Evolutionary conservation across 2,329 filamentous ascomycete species (phyloP).

Genomic region (Penicillium olsonii): DNA sequence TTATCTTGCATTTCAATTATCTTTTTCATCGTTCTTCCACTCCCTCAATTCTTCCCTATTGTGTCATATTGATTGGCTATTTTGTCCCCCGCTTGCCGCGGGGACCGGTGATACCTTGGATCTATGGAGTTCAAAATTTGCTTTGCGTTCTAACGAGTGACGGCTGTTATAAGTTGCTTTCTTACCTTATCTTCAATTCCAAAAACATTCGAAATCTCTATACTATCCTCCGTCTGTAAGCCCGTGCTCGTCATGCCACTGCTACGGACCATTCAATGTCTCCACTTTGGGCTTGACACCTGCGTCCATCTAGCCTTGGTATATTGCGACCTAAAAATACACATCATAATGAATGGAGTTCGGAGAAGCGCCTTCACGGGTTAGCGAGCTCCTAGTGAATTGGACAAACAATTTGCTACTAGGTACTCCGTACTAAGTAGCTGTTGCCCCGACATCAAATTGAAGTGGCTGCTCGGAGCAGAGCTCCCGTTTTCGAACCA

Average conservation of each 20-base stretch:
- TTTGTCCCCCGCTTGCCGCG: conserved; percentile 5
- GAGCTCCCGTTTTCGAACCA: not conserved
- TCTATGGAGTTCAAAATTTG: conserved; percentile 17
- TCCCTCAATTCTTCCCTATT: conserved; percentile 5
- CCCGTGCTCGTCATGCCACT: not conserved
- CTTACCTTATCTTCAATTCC: conserved; percentile 8
- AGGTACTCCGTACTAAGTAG: too few species aligned
- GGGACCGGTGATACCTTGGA: conserved; percentile 21
- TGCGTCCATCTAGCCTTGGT: too few species aligned
- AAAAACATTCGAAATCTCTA: conserved; percentile 17
- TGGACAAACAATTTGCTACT: too few species aligned
- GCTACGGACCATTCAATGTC: not conserved
- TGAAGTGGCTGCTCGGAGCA: not conserved
- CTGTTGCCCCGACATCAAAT: too few species aligned
- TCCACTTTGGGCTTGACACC: too few species aligned
- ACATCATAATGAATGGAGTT: too few species aligned
- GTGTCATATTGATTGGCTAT: conserved; percentile 14
- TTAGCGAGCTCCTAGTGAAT: too few species aligned
- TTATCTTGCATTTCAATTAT: conserved; percentile 12
- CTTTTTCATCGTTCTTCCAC: conserved; percentile 13
- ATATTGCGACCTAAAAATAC: too few species aligned
- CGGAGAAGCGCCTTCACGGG: too few species aligned
- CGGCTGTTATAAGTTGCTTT: conserved; percentile 12
- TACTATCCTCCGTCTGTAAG: not conserved
- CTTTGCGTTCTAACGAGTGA: conserved; percentile 12